These are phyloP conservation scores for Prunus dulcis DNA, from an alignment of 306 rosid species.

Conservation along the genomic window DNA sequence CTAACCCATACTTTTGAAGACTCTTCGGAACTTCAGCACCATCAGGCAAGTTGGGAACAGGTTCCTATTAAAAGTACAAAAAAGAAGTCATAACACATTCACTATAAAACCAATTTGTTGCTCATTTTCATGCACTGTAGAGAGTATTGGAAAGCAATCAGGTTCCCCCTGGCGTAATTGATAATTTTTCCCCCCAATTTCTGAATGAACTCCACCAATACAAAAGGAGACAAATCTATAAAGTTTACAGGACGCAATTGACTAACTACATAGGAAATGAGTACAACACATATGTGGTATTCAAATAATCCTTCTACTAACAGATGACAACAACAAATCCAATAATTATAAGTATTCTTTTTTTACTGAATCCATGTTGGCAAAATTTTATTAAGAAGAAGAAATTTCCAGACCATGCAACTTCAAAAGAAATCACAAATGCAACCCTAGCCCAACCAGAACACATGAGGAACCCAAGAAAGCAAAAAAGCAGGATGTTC, in stretches of 20 bases:
- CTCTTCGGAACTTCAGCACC: conserved; percentile 32
- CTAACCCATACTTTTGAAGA: conserved; percentile 47
- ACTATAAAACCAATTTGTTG: conserved; percentile 2
- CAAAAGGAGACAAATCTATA: too few relatives aligned
- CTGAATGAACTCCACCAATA: too few relatives aligned
- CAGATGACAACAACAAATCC: too few relatives aligned
- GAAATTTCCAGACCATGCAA: too few relatives aligned
- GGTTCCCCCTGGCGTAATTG: background rate
- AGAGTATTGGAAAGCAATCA: background rate
- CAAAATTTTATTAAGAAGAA: too few relatives aligned
- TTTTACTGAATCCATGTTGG: too few relatives aligned
- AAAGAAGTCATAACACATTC: background rate
- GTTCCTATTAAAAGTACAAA: conserved; percentile 24
- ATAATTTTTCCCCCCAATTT: too few relatives aligned
- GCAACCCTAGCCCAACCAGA: background rate
- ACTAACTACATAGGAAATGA: too few relatives aligned
- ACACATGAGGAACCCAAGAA: background rate
- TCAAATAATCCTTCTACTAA: too few relatives aligned
- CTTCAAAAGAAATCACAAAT: background rate
- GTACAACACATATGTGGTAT: too few relatives aligned
- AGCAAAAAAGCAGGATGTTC: background rate
- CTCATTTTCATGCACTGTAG: background rate
- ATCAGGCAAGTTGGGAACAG: conserved; percentile 27
- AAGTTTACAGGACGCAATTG: too few relatives aligned
- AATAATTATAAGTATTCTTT: too few relatives aligned